Conservation (phyloP, 1,284 basidiomycete genomes). For the Exobasidium rhododendri region DNA sequence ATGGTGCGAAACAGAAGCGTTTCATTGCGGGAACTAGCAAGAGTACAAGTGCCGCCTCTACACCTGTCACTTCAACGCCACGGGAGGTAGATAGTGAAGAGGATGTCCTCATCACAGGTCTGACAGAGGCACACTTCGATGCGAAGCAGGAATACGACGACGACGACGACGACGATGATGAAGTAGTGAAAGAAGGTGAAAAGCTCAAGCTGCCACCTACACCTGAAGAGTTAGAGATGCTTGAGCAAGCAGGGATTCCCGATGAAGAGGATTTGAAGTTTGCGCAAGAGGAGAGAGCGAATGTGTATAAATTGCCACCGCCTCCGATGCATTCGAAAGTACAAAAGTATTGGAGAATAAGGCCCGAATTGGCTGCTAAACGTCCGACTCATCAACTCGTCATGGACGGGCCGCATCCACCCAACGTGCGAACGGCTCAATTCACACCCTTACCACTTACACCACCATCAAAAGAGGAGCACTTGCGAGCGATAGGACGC, state of each 20-base stretch:
- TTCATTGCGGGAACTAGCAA: conserved; percentile 15
- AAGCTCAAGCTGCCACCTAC: conserved; percentile 46
- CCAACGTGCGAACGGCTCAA: conserved; percentile 8
- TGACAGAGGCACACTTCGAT: no score
- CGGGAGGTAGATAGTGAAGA: not conserved
- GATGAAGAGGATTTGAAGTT: conserved; percentile 47
- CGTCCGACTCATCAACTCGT: conserved; percentile 1
- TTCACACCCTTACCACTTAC: conserved; percentile 12
- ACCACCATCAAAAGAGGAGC: not conserved
- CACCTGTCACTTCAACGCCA: not conserved
- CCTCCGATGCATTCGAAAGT: conserved; percentile 20
- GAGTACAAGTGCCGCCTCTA: conserved; percentile 2
- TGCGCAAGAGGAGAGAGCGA: conserved; percentile 27
- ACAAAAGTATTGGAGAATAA: conserved; percentile 6
- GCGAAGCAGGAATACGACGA: conserved; percentile 9
- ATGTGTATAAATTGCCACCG: conserved; percentile 20
- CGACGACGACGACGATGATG: conserved; percentile 22
- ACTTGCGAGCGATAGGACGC: not conserved
- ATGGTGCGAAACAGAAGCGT: not conserved
- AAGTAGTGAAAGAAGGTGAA: conserved; percentile 46
- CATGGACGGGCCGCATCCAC: conserved; percentile 11
- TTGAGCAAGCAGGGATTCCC: conserved; percentile 48
- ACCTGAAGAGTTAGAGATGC: conserved; percentile 47
- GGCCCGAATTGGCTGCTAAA: conserved; percentile 11
- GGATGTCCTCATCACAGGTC: not conserved